Evolutionary conservation across 202 grass and related monocot genomes (phyloP), one percentile per base, ranked within the genome.

Genomic region (Setaria italica): DNA sequence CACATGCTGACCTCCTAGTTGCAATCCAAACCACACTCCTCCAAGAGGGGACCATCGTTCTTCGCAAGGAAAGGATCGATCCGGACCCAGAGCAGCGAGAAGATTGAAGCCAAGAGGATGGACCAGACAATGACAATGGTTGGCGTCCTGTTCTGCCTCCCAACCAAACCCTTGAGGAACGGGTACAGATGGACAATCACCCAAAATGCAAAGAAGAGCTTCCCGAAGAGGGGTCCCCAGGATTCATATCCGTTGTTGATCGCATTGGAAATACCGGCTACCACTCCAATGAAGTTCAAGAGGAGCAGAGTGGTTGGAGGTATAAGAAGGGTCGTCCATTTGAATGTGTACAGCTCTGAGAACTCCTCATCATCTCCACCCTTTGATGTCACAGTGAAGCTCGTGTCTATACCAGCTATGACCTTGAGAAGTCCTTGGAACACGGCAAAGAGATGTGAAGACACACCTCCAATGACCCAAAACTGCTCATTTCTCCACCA

Each of bases 401-500:
- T 97, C 0, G 94, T 97, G 37, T 97, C 94, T 8, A 97, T 70
- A 90, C 94, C 94, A 37, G 94, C 94, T 4, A 97, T 84, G 62
- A 97, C 94, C 91, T 97, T 97, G 70, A 97, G 84, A 37, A 97
- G 94, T 64, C 94, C 94, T 80, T 97, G 94, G 83, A 97, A 97
- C 37, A 97, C 91, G 0, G 94, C 94, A 75, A 97, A 97, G 6
- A 97, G 87, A 57, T 97, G 94, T 5, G 94, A 80, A 71, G 94
- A 97, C 25, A 94, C 94, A 82, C 94, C 94, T 64, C 94, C 94
- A 85, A 97, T 97, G 39, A 97, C 94, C 94, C 94, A 97, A 70
- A 97, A 97, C 70, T 97, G 94, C 73, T 97, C 94, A 2, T 97
- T 96, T 74, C 94, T 94, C 94, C 94, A 97, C 94, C 94, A 97